Evolutionary conservation across 768 basidiomycete genomes (phyloP), one percentile per base, ranked within the genome.

Genomic region (Tricholoma hemisulphureum): DNA sequence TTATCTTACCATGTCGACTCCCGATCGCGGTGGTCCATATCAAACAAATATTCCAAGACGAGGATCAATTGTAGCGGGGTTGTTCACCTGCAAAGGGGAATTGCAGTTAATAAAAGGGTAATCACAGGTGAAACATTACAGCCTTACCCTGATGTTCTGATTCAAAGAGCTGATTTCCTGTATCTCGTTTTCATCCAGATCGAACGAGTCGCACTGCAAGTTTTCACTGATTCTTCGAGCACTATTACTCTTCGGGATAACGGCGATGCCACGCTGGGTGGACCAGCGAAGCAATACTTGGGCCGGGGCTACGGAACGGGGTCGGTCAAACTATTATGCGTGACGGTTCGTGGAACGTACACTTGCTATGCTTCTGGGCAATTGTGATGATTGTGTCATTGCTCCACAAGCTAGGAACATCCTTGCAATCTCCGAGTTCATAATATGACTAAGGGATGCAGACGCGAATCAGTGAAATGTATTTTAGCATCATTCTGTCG

Each of bases 211-310:
- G 52, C 65, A 71, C 20, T 70, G 62, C 23, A 78, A 60, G 70
- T 91, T 91, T 67, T 85, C 71, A 16, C 66, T 64, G 53, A 87
- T 71, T 24, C 87, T 78, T 14, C 67, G 58, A 3, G 60, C 51
- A 61, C 76, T 63, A 67, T 83, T 84, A 51, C 79, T 82, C 77
- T 93, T 93, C 46, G 91, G 91, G 59, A 93, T 82, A 45, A 92
- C 85, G 31, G 86, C 85, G 58, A 91, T 78, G 9, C 82, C 85
- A 34, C 83, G 84, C 65, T 91, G 88, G 13, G 86, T 88, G 2
- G 88, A 83, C 91, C 91, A 93, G 62, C 89, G 81, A 53, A 93
- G 80, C 35, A 92, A 73, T 21, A 92, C 82, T 69, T 92, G 89
- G 6, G 88, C 88, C 4, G 83, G 68, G 43, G 79, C 77, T 71